phyloP scores from a whole-genome alignment of 306 rosid species.

The Dicorynia guianensis region DNA sequence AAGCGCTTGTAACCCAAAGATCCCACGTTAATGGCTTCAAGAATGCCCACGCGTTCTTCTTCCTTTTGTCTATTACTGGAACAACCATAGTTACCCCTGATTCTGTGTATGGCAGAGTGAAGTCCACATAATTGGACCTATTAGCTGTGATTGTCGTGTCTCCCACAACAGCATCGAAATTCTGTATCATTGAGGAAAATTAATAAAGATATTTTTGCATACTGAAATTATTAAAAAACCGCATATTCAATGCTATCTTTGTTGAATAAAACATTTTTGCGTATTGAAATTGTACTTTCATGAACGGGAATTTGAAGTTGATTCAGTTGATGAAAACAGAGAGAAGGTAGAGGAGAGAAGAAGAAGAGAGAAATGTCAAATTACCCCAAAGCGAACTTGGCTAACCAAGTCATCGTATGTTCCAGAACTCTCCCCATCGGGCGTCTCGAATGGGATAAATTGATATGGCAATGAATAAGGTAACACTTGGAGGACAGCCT shows the following conservation, averaged over 20 bases:
- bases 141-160: conserved; percentile 49
- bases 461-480: conserved; percentile 53
- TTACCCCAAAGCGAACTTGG: conserved; percentile 60
- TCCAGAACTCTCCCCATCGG: conserved; percentile 39
- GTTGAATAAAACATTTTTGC: no score
- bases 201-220: no score
- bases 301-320: not conserved
- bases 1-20: conserved; percentile 57
- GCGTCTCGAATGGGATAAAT: conserved; percentile 45
- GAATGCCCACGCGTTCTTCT: conserved; percentile 64
- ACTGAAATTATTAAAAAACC: no score
- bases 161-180: conserved; percentile 57
- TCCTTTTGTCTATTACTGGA: conserved; percentile 43
- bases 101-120: conserved; percentile 65
- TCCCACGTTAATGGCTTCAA: conserved; percentile 63
- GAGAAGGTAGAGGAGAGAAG: not conserved
- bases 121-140: conserved; percentile 63
- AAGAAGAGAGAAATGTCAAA: not conserved
- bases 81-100: conserved; percentile 73
- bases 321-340: not conserved
- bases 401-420: conserved; percentile 48
- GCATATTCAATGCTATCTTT: no score
- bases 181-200: conserved; percentile 35
- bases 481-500: conserved; percentile 46
- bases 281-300: not conserved